These are phyloP conservation scores for Elsinoe australis DNA, from an alignment of 2,329 filamentous ascomycete species.

Conservation along the genomic window DNA sequence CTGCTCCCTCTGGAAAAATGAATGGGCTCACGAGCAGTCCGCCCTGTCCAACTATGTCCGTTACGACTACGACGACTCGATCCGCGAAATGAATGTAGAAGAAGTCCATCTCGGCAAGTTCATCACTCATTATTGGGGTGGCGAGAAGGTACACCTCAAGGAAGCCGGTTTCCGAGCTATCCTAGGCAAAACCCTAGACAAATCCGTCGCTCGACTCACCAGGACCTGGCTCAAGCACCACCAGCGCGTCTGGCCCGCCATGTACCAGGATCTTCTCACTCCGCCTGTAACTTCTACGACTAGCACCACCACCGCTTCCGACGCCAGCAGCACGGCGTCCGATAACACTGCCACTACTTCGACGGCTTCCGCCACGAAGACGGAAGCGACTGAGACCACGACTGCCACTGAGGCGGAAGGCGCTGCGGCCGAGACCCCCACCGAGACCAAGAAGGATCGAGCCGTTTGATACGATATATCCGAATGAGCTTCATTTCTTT, in stretches of 20 bases:
- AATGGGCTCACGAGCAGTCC: constrained; percentile 30
- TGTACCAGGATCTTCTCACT: constrained; percentile 1
- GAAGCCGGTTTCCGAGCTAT: background rate
- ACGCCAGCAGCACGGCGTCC: too few relatives aligned
- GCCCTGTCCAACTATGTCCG: constrained; percentile 31
- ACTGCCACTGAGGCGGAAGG: too few relatives aligned
- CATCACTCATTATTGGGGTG: background rate
- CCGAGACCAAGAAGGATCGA: too few relatives aligned
- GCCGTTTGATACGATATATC: too few relatives aligned
- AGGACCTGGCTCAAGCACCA: background rate
- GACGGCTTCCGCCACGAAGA: too few relatives aligned
- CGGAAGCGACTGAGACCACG: too few relatives aligned
- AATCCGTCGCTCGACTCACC: background rate
- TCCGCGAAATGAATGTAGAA: background rate
- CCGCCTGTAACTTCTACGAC: too few relatives aligned
- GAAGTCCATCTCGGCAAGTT: background rate
- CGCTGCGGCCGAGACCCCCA: too few relatives aligned
- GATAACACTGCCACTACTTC: too few relatives aligned
- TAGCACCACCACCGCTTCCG: too few relatives aligned
- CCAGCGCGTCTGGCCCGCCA: background rate
- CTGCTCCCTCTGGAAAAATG: constrained; percentile 27
- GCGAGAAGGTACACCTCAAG: background rate
- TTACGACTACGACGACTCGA: constrained; percentile 25
- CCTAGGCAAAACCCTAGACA: background rate
- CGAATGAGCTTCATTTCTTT: too few relatives aligned